Conservation (phyloP, 805 yeast genomes). For the Pichia eremophila region DNA sequence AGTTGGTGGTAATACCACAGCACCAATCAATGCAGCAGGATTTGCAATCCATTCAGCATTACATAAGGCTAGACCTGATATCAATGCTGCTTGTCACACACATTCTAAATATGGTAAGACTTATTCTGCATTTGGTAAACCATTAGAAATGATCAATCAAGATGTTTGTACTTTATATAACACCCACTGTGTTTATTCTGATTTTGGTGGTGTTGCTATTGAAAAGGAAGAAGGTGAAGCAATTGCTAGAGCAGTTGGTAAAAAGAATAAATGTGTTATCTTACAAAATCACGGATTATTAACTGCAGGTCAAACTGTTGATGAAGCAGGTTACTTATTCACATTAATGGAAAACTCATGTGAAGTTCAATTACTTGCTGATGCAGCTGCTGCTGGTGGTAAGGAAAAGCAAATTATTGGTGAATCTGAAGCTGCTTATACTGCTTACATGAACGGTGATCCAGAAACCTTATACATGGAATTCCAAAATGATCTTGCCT, state of each 20-base stretch:
- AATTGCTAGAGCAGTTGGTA: slow-evolving; percentile 54
- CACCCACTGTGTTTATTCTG: slow-evolving; percentile 52
- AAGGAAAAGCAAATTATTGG: slow-evolving; percentile 34
- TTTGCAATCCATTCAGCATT: slow-evolving; percentile 61
- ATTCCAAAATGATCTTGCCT: slow-evolving; percentile 61
- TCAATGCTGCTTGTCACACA: slow-evolving; percentile 64
- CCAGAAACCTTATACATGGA: slow-evolving; percentile 63
- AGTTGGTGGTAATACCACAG: slow-evolving; percentile 42
- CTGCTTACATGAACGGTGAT: slow-evolving; percentile 50
- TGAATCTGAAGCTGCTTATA: slow-evolving; percentile 60
- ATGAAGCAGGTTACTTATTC: slow-evolving; percentile 64
- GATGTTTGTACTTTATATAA: slow-evolving; percentile 64
- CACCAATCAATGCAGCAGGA: slow-evolving; percentile 55
- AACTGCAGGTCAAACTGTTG: slow-evolving; percentile 62
- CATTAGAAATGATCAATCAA: slow-evolving; percentile 72
- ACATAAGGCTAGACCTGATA: slow-evolving; percentile 62
- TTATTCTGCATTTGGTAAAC: slow-evolving; percentile 53
- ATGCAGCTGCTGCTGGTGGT: slow-evolving; percentile 37
- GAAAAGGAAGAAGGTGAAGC: slow-evolving; percentile 54
- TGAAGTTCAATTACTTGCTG: slow-evolving; percentile 56
- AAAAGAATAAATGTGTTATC: slow-evolving; percentile 43
- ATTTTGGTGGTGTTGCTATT: slow-evolving; percentile 74
- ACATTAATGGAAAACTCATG: slow-evolving; percentile 56
- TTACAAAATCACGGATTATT: slow-evolving; percentile 66
- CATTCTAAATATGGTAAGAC: slow-evolving; percentile 61